Percentiles rank a stretch among this genome's conserved stretches.
These are phyloP conservation scores for Naganishia vishniacii DNA, from an alignment of 768 basidiomycete genomes.

Conservation along the genomic window DNA sequence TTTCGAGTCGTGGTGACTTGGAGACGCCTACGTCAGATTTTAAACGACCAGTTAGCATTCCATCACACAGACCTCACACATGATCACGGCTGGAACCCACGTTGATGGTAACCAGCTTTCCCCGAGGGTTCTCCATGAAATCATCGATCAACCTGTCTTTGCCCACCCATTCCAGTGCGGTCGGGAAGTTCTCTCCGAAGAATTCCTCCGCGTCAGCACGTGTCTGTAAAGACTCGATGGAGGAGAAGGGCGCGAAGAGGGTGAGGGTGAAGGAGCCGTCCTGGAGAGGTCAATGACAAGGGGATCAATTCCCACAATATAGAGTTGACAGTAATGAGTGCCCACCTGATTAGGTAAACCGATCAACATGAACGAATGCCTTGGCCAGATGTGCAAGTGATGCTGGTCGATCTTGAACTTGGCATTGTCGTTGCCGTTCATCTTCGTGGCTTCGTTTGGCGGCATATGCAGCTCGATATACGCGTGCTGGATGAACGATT, in stretches of 20 bases:
- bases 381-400: slow-evolving; percentile 98
- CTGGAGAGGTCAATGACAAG: slow-evolving; percentile 51
- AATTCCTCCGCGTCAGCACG: slow-evolving; percentile 59
- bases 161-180: slow-evolving; percentile 80
- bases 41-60: too few species aligned
- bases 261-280: slow-evolving; percentile 97
- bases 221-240: slow-evolving; percentile 60
- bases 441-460: slow-evolving; percentile 48
- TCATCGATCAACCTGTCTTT: slow-evolving; percentile 68
- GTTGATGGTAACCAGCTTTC: slow-evolving; percentile 85
- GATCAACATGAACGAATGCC: slow-evolving; percentile 98
- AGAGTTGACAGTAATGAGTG: slow-evolving; percentile 22
- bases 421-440: slow-evolving; percentile 52
- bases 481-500: slow-evolving; percentile 90
- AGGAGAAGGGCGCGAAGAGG: slow-evolving; percentile 76
- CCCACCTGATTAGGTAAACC: slow-evolving; percentile 92
- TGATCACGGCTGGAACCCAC: slow-evolving; percentile 52
- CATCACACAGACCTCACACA: too few species aligned
- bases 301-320: slow-evolving; percentile 12
- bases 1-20: slow-evolving; percentile 85
- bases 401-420: slow-evolving; percentile 84
- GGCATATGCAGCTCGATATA: slow-evolving; percentile 97
- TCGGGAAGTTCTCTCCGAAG: slow-evolving; percentile 79
- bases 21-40: slow-evolving; percentile 66
- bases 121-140: slow-evolving; percentile 78